A percentile compares a stretch with the other conserved stretches of the same genome.
These are phyloP conservation scores for Citrus trifoliata DNA, from an alignment of 345 rosid species.

Conservation along the genomic window DNA sequence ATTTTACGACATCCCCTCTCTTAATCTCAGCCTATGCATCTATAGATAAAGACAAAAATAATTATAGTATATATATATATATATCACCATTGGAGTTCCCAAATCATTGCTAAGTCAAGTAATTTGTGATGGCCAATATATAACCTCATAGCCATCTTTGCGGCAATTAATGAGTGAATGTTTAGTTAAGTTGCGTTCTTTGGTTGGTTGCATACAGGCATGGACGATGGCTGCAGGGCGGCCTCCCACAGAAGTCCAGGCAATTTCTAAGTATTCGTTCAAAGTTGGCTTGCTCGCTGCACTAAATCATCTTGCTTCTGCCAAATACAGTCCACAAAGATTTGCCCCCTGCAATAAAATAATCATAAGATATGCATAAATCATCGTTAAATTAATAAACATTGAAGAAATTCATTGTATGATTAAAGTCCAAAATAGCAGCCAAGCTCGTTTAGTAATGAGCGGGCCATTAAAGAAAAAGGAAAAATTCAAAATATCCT, in stretches of 20 bases:
- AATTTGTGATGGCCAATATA: background rate
- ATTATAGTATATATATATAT: no score
- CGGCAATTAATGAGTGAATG: background rate
- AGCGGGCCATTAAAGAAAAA: no score
- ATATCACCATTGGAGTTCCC: no score
- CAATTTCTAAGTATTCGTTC: background rate
- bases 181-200: background rate
- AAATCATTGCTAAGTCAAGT: background rate
- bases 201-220: background rate
- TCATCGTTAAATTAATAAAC: no score
- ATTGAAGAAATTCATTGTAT: no score
- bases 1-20: no score
- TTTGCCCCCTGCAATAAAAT: background rate
- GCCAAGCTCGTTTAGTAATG: no score
- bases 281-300: background rate
- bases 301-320: background rate
- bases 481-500: no score
- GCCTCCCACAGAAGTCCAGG: slow-evolving; percentile 1
- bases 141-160: background rate
- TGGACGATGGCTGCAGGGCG: background rate
- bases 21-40: no score
- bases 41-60: no score
- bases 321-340: background rate
- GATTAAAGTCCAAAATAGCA: no score
- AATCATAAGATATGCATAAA: background rate